Percentiles rank a stretch among this genome's conserved stretches.
These are phyloP conservation scores for Fusarium bulbicola DNA, from an alignment of 2,329 filamentous ascomycete genomes.

Conservation along the genomic window DNA sequence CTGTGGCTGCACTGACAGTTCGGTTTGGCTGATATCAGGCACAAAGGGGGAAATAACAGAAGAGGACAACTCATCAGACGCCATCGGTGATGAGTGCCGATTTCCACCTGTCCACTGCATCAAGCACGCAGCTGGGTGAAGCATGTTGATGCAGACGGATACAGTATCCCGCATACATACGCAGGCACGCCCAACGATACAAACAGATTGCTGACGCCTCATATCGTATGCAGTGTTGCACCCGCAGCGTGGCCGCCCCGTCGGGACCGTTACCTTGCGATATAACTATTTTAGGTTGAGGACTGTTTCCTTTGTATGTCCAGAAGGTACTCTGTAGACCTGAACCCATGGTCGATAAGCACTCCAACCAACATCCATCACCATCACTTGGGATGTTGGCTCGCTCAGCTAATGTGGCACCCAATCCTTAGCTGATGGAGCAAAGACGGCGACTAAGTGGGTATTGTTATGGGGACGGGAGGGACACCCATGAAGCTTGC, in stretches of 20 bases:
- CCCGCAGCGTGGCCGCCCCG: constrained; percentile 13
- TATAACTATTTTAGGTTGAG: not conserved
- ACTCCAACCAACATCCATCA: constrained; percentile 10
- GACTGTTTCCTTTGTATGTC: constrained; percentile 1
- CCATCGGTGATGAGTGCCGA: constrained; percentile 13
- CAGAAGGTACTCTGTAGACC: not conserved
- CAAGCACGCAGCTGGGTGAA: constrained; percentile 18
- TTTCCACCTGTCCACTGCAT: constrained; percentile 11
- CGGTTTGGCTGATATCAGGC: constrained; percentile 9
- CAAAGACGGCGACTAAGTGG: constrained; percentile 29
- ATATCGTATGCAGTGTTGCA: constrained; percentile 28
- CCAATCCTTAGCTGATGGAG: constrained; percentile 27
- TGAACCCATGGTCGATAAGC: not conserved
- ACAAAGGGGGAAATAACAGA: constrained; percentile 5
- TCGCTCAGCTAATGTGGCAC: constrained; percentile 21
- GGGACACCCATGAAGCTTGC: constrained; percentile 23
- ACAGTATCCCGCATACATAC: constrained; percentile 19
- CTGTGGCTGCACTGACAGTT: not conserved
- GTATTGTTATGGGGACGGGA: constrained; percentile 24
- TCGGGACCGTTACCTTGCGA: not conserved
- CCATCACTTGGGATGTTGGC: constrained; percentile 7
- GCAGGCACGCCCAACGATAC: constrained; percentile 21
- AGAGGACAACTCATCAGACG: constrained; percentile 31
- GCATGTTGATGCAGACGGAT: constrained; percentile 21
- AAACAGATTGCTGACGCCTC: constrained; percentile 10